These are phyloP conservation scores for Cicer pinnatifidum DNA, from an alignment of 306 rosid genomes.

Conservation along the genomic window DNA sequence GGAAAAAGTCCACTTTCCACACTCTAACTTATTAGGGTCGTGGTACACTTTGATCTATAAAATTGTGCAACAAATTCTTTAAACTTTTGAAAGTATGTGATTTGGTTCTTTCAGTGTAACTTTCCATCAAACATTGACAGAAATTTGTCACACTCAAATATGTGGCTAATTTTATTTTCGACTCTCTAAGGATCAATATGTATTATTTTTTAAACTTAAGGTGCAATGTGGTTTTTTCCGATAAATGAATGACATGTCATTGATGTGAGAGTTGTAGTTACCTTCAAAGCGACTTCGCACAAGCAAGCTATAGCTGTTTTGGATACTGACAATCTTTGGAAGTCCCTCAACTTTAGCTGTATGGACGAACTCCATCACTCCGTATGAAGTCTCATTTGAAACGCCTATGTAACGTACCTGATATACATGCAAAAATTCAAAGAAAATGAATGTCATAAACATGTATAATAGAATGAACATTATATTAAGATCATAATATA, in stretches of 20 bases:
- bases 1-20: neutral
- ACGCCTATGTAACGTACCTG: conserved; percentile 89
- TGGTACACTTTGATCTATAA: neutral
- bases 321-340: conserved; percentile 92
- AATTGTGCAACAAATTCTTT: neutral
- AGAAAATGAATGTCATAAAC: conserved; percentile 31
- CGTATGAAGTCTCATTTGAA: conserved; percentile 94
- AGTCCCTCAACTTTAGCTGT: conserved; percentile 83
- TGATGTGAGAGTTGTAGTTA: conserved; percentile 38
- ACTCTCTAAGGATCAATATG: neutral
- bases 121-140: too few relatives aligned
- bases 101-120: too few relatives aligned
- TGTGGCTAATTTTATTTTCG: neutral
- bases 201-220: neutral
- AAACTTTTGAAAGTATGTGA: too few relatives aligned
- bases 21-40: neutral
- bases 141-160: too few relatives aligned
- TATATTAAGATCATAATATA: conserved; percentile 28
- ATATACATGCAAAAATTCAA: conserved; percentile 40
- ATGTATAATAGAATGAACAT: conserved; percentile 41
- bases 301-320: conserved; percentile 79
- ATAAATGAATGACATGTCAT: conserved; percentile 1
- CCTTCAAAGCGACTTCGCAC: conserved; percentile 74
- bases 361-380: conserved; percentile 93
- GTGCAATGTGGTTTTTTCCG: neutral